A percentile compares a stretch with the other conserved stretches of the same genome.
Evolutionary conservation across 2,329 filamentous ascomycete species (phyloP).

Genomic region (Cytospora paraplurivora): DNA sequence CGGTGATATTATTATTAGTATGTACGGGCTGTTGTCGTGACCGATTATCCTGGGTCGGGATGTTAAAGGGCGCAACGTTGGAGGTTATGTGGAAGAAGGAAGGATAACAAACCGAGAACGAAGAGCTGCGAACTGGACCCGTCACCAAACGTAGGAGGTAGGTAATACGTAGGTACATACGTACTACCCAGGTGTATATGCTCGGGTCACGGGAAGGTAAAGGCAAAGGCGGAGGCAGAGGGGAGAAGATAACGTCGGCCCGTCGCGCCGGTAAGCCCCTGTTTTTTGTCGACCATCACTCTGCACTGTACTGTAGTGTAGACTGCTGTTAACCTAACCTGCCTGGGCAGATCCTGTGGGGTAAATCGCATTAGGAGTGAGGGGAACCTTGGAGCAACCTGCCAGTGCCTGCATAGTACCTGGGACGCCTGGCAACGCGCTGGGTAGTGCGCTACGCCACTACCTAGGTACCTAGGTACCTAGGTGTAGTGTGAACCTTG

Average conservation of each 20-base stretch:
- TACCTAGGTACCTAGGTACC: background rate
- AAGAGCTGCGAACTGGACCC: background rate
- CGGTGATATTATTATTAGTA: background rate
- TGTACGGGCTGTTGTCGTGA: background rate
- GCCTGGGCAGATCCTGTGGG: conserved; percentile 15
- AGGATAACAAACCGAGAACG: background rate
- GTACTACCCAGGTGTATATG: no score
- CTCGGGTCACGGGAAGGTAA: no score
- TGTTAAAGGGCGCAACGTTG: background rate
- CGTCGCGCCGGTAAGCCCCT: conserved; percentile 16
- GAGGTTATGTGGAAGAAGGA: background rate
- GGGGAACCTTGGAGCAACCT: conserved; percentile 9
- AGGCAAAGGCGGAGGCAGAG: no score
- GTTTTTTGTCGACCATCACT: conserved; percentile 12
- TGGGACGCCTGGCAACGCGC: no score
- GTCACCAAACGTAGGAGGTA: background rate
- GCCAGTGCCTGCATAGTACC: background rate
- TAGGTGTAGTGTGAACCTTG: no score
- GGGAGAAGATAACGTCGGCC: background rate
- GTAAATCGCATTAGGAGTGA: conserved; percentile 8
- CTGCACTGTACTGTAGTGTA: conserved; percentile 4
- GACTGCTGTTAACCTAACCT: background rate
- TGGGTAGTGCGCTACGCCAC: background rate
- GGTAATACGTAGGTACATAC: background rate
- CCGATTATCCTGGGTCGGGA: background rate